These are phyloP conservation scores for Blastobotrys americana DNA, from an alignment of 805 yeast genomes.

Conservation along the genomic window DNA sequence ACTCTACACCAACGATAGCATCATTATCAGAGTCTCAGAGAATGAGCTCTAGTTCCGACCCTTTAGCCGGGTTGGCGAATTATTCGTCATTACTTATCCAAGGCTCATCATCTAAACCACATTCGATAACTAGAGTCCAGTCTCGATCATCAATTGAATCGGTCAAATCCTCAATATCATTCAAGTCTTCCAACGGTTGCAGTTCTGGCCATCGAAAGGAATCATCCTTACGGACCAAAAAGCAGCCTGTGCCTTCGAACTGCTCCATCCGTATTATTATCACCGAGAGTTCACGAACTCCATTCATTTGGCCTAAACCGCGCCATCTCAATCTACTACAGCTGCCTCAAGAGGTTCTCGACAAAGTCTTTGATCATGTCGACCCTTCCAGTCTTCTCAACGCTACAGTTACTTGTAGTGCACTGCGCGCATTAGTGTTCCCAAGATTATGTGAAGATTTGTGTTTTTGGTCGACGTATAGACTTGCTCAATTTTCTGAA, in stretches of 20 bases:
- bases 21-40: no score
- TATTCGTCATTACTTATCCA: no score
- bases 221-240: no score
- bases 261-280: not conserved
- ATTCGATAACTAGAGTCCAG: no score
- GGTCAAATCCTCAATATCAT: not conserved
- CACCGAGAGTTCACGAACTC: not conserved
- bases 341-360: not conserved
- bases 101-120: no score
- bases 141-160: not conserved
- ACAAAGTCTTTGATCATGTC: not conserved
- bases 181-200: not conserved
- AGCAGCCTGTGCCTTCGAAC: no score
- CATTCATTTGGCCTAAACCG: not conserved
- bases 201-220: not conserved
- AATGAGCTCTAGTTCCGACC: no score
- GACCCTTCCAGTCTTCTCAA: not conserved
- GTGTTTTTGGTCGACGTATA: constrained; percentile 46
- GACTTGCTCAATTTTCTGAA: constrained; percentile 72
- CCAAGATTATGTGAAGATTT: not conserved
- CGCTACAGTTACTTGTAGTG: not conserved
- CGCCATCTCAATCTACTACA: not conserved
- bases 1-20: no score
- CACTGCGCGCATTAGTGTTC: not conserved
- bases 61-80: no score